Percentiles rank a stretch among this genome's conserved stretches.
Evolutionary conservation across 1,139 yeast species (phyloP).

Genomic region (Groenewaldozyma sp.): DNA sequence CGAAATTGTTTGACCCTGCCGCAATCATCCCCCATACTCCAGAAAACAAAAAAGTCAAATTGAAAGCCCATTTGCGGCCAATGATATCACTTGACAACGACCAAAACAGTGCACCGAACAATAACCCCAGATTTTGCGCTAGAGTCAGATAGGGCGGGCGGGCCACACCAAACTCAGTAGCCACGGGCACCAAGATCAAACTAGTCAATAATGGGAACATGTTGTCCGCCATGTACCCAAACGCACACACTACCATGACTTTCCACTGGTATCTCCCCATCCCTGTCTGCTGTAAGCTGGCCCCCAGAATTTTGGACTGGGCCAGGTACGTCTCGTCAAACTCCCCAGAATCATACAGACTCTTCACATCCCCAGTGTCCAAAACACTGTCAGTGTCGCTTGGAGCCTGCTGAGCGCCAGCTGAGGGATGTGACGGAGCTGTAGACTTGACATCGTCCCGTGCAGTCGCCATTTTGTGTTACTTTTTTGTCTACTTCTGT

Average conservation of each 20-base stretch:
- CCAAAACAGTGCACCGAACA: conserved; percentile 48
- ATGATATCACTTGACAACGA: conserved; percentile 50
- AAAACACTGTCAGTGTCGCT: no score
- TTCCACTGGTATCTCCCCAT: conserved; percentile 19
- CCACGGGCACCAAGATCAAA: conserved; percentile 27
- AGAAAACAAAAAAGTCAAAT: conserved; percentile 42
- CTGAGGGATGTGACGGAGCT: no score
- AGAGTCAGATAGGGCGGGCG: conserved; percentile 30
- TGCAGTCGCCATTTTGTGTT: no score
- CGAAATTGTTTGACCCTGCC: conserved; percentile 39
- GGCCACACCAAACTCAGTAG: not conserved
- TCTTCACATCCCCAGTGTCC: conserved; percentile 4
- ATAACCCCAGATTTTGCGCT: conserved; percentile 33
- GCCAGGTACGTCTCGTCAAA: conserved; percentile 13
- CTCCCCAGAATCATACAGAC: conserved; percentile 11
- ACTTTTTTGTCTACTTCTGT: no score
- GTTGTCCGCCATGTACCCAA: conserved; percentile 57
- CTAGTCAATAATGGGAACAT: conserved; percentile 42
- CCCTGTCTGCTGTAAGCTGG: conserved; percentile 23
- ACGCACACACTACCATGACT: conserved; percentile 31
- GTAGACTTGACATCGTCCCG: no score
- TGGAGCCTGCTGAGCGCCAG: no score
- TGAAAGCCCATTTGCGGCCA: conserved; percentile 50
- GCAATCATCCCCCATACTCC: conserved; percentile 44
- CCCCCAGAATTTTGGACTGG: conserved; percentile 11